Evolutionary conservation across 169 alveolate genomes (phyloP).

Genomic region (Theileria orientalis): DNA sequence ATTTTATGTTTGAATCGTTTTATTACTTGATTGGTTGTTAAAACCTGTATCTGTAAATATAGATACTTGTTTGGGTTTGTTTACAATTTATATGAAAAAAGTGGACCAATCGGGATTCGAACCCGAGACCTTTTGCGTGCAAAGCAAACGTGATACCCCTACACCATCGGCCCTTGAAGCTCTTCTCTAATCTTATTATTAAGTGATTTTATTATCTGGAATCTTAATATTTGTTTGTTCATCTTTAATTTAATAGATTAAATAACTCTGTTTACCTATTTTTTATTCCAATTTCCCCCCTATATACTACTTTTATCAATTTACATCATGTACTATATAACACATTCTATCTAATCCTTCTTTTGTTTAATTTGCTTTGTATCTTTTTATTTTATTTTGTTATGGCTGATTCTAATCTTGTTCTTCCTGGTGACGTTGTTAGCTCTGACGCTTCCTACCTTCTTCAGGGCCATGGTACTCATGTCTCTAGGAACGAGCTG

Average conservation of each 20-base stretch:
- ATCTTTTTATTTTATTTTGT: background rate
- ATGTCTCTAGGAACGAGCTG: conserved; percentile 26
- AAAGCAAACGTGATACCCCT: conserved; percentile 96
- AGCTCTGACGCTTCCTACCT: conserved; percentile 28
- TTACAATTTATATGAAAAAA: background rate
- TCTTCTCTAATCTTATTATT: conserved; percentile 14
- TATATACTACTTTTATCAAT: background rate
- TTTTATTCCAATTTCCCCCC: background rate
- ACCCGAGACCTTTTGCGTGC: conserved; percentile 97
- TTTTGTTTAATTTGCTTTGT: background rate
- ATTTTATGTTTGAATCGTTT: no score
- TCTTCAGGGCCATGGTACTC: conserved; percentile 63
- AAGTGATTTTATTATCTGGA: background rate
- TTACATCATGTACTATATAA: background rate
- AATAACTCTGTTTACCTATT: background rate
- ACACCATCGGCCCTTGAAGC: conserved; percentile 67
- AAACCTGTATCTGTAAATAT: background rate
- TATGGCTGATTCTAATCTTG: conserved; percentile 23
- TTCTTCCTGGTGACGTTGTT: conserved; percentile 62
- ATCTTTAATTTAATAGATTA: no score
- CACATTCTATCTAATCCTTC: background rate
- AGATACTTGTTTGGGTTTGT: background rate
- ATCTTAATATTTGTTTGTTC: no score
- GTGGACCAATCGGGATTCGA: conserved; percentile 84
- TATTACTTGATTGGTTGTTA: no score